Base-by-base conservation (phyloP, 805 yeast genomes). In the Spathaspora arborariae region DNA sequence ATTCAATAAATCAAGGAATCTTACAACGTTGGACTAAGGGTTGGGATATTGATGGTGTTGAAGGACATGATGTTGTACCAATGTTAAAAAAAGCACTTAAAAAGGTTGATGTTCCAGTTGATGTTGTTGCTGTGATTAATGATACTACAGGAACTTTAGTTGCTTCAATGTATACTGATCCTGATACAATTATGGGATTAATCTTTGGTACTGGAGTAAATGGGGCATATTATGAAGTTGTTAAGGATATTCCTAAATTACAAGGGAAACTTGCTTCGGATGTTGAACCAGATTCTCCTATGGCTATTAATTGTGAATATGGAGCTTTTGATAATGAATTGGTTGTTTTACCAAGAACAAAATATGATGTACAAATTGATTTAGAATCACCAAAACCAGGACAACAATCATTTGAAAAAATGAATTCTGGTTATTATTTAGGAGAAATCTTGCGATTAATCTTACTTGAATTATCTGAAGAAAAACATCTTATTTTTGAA, bases 1-100 rank as follows among this genome's bases (percentile, higher is more conserved):
- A 73, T 55, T 85, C 86, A 50, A 88, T 92, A 66, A 85, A 88
- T 74, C 75, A 79, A 56, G 99, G 98, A 67, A 63, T 85, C 46
- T 79, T 92, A 63, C 96, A 89, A 76, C 80, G 92, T 68, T 92
- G 98, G 98, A 92, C 98, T 52, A 92, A 92, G 74, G 99, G 98
- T 54, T 92, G 88, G 70, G 96, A 92, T 67, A 89, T 92, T 57
- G 85, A 80, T 49, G 88, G 85, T 49, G 97, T 92, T 47, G 98
- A 92, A 73, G 97, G 97, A 53, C 80, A 86, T 48, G 95, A 92
- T 63, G 97, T 92, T 50, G 96, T 87, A 44, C 95, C 96, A 52
- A 77, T 91, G 88, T 79, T 92, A 61, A 96, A 87, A 71, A 70
- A 71, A 10, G 88, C 96, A 36, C 75, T 92, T 54, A 74, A 78